Percentiles rank a stretch among this genome's conserved stretches.
phyloP scores from a whole-genome alignment of 345 rosid species.

The Combretum micranthum region DNA sequence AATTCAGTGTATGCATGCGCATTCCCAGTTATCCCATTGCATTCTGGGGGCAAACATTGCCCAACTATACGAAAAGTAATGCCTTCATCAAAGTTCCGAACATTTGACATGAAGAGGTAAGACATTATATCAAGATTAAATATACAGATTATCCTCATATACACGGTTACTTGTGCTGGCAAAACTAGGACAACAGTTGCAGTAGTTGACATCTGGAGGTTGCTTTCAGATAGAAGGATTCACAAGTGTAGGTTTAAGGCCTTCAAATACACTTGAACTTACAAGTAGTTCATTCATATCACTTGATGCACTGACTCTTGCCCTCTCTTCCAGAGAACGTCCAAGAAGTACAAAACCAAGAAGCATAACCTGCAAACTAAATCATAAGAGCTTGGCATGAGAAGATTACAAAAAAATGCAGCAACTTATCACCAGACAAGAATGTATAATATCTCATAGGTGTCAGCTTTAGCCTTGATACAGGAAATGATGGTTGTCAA shows the following conservation, averaged over 20 bases:
- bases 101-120: too few relatives aligned
- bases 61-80: too few relatives aligned
- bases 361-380: constrained; percentile 98
- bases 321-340: constrained; percentile 88
- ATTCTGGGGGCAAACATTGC: too few relatives aligned
- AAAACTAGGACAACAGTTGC: too few relatives aligned
- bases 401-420: neutral
- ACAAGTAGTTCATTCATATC: constrained; percentile 96
- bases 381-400: constrained; percentile 40
- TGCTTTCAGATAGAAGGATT: neutral
- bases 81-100: too few relatives aligned
- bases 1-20: too few relatives aligned
- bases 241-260: neutral
- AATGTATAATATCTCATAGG: neutral
- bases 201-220: too few relatives aligned
- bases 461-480: neutral
- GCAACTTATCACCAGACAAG: too few relatives aligned
- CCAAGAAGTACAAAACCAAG: constrained; percentile 96
- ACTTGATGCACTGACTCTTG: constrained; percentile 78
- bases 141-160: too few relatives aligned
- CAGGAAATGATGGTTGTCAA: neutral
- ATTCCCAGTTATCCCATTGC: too few relatives aligned
- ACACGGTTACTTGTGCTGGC: too few relatives aligned
- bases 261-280: constrained; percentile 16
- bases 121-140: too few relatives aligned